Conservation (phyloP, 2,329 filamentous ascomycete species). For the Colletotrichum sp. region DNA sequence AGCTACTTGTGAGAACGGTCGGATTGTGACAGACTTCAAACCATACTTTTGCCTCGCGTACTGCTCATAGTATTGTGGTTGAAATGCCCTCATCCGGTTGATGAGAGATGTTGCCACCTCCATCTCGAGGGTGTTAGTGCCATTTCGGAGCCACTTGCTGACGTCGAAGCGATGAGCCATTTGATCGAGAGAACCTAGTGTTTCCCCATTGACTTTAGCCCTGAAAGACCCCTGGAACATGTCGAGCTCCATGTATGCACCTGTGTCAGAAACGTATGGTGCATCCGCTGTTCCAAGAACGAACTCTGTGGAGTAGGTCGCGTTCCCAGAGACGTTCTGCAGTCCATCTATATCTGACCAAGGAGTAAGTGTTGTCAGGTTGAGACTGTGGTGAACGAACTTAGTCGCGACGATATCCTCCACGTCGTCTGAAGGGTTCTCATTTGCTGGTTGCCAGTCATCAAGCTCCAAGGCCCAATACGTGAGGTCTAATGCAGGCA, state of each 20-base stretch:
- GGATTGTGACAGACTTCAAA: background rate
- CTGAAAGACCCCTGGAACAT: background rate
- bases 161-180: background rate
- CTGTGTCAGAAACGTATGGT: background rate
- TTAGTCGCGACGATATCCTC: background rate
- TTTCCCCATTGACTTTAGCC: background rate
- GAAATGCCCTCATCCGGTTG: background rate
- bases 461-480: background rate
- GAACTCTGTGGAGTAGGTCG: background rate
- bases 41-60: background rate
- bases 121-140: background rate
- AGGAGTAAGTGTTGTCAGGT: background rate
- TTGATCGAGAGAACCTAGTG: background rate
- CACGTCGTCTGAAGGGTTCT: background rate
- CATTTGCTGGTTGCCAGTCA: background rate
- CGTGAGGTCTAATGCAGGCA: background rate
- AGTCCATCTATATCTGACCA: background rate
- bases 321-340: background rate
- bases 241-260: background rate
- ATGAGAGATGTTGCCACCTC: background rate
- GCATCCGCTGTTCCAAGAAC: background rate
- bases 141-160: background rate
- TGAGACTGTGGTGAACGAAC: background rate
- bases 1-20: background rate
- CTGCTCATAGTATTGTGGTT: background rate